Conservation (phyloP, 495 filamentous ascomycete genomes). For the Letharia lupina region DNA sequence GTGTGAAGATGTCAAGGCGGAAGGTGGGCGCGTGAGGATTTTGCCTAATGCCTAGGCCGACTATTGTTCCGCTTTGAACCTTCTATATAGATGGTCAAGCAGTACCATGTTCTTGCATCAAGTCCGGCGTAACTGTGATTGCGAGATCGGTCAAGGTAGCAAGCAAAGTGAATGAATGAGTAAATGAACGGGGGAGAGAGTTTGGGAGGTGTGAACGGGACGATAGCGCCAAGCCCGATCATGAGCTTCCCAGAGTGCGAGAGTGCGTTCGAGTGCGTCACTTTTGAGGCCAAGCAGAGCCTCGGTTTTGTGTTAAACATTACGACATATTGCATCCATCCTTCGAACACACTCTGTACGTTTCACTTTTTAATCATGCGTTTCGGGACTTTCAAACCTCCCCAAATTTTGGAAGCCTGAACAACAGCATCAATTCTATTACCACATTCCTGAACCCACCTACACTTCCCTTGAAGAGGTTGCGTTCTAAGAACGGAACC, state of each 20-base stretch:
- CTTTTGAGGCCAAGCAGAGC: neutral
- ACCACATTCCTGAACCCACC: neutral
- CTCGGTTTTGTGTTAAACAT: neutral
- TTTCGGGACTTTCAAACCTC: neutral
- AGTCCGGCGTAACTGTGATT: neutral
- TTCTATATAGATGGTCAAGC: neutral
- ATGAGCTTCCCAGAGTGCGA: neutral
- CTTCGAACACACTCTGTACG: too few species aligned
- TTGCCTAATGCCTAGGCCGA: constrained; percentile 5
- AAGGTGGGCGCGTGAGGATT: constrained; percentile 6
- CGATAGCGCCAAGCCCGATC: constrained; percentile 7
- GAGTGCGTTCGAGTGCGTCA: neutral
- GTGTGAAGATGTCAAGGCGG: constrained; percentile 10
- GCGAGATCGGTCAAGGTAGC: neutral
- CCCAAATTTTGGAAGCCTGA: neutral
- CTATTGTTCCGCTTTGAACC: neutral
- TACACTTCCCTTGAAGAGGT: neutral
- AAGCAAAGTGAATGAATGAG: neutral
- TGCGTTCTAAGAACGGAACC: too few species aligned
- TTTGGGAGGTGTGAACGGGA: neutral
- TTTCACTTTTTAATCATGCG: neutral
- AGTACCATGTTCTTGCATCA: neutral
- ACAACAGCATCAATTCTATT: too few species aligned
- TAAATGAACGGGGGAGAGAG: neutral
- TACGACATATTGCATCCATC: neutral